Evolutionary conservation across 495 filamentous ascomycete species (phyloP).

Genomic region (Neurospora sp.): DNA sequence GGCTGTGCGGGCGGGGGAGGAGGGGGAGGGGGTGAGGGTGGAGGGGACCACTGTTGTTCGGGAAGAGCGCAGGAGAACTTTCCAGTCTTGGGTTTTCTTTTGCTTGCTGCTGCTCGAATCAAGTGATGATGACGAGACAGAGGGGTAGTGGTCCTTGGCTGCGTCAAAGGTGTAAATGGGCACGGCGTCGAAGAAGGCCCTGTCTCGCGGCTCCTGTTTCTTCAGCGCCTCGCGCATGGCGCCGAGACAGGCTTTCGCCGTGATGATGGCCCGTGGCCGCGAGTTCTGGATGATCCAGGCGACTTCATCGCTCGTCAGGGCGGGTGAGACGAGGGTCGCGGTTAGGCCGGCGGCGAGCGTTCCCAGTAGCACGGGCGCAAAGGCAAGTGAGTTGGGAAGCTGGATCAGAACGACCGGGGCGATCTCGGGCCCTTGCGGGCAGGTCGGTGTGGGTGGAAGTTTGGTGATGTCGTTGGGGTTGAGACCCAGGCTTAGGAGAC

Average conservation of each 20-base stretch:
- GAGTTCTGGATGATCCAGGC: slow-evolving; percentile 26
- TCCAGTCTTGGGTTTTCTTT: slow-evolving; percentile 9
- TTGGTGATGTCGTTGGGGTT: slow-evolving; percentile 14
- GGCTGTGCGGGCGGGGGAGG: slow-evolving; percentile 10
- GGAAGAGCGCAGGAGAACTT: slow-evolving; percentile 6
- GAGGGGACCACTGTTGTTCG: background rate
- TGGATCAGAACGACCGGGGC: slow-evolving; percentile 26
- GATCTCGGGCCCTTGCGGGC: slow-evolving; percentile 20
- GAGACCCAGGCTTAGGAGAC: slow-evolving; percentile 15
- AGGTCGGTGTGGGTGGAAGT: slow-evolving; percentile 21
- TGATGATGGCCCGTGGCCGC: slow-evolving; percentile 22
- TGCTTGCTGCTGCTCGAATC: background rate
- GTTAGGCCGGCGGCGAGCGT: slow-evolving; percentile 21
- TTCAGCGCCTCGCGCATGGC: slow-evolving; percentile 18
- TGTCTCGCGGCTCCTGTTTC: slow-evolving; percentile 9
- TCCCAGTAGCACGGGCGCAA: slow-evolving; percentile 19
- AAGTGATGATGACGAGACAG: background rate
- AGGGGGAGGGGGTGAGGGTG: slow-evolving; percentile 1
- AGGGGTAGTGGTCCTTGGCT: slow-evolving; percentile 15
- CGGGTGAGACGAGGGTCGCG: slow-evolving; percentile 24
- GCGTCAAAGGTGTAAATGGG: slow-evolving; percentile 21
- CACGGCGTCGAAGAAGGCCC: slow-evolving; percentile 8
- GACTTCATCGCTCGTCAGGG: slow-evolving; percentile 24
- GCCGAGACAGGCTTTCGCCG: slow-evolving; percentile 16
- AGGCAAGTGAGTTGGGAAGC: slow-evolving; percentile 22